Base-by-base conservation (phyloP, 768 basidiomycete species). In the Phanerochaete sordida region DNA sequence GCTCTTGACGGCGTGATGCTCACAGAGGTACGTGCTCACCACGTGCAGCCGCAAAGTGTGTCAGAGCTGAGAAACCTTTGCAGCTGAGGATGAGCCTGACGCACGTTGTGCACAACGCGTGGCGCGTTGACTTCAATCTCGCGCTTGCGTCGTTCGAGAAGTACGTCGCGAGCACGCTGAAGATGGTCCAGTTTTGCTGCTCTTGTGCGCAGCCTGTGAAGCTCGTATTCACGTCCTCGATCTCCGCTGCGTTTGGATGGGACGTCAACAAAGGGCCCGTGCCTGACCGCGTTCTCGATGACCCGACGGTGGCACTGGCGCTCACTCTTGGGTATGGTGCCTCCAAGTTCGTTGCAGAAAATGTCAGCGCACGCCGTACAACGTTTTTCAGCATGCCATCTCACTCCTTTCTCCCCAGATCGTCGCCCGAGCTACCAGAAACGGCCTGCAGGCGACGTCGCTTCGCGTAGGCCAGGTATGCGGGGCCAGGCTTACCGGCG, bases 321-420 rank as follows among this genome's bases (percentile, higher is more conserved):
- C n/a, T n/a, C n/a, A n/a, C n/a, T n/a, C n/a, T n/a, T n/a, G 78
- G 78, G 0, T 79, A 79, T 56, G 64, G 71, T 1, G 72, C 77
- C 63, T 75, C 74, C 0, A 80, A 80, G 65, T 77, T 75, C 72
- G 76, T 77, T 1, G 73, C 75, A 0, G 77, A 78, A 52, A 60
- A 68, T 31, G 64, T 79, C 8, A 64, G 58, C 23, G 12, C 31
- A 27, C 7, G 9, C 13, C 12, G 9, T 19, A 9, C 30, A 35
- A 4, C 37, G 4, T n/a, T 33, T 26, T 39, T 4, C 33, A 24
- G 2, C 15, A 23, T 16, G 7, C 45, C 13, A 12, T 13, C 16
- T 24, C 45, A 24, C 46, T 43, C 3, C 30, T 24, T 12, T 33
- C n/a, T 26, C 9, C 45, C 11, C 47, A 66, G 65, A 24, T 66